Evolutionary conservation across 2,329 filamentous ascomycete genomes (phyloP).

Genomic region (Neonectria magnoliae): DNA sequence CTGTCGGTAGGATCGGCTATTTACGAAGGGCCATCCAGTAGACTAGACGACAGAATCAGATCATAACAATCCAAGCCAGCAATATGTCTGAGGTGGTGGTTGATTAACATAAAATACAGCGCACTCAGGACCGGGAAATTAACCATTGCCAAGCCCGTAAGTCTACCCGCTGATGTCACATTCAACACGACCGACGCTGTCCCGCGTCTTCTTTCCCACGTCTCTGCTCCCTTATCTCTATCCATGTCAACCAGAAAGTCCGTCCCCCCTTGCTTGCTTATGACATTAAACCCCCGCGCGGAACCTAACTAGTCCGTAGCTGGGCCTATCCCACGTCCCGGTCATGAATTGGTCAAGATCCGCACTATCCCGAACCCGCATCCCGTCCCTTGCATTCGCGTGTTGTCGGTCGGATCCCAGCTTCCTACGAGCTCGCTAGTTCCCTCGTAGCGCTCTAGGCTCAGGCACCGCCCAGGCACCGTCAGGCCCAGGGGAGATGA

Average conservation of each 20-base stretch:
- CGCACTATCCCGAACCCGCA: background rate
- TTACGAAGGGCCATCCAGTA: background rate
- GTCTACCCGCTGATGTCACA: background rate
- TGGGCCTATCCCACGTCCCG: background rate
- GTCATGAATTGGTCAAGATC: background rate
- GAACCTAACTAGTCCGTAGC: background rate
- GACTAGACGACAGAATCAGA: background rate
- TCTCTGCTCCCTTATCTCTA: background rate
- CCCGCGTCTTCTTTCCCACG: background rate
- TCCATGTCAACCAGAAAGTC: background rate
- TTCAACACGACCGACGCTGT: constrained; percentile 4
- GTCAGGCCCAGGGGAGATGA: background rate
- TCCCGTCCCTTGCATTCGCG: constrained; percentile 2
- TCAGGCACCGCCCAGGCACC: background rate
- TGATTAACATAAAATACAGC: background rate
- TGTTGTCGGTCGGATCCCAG: background rate
- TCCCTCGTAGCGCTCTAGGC: background rate
- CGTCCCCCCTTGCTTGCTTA: background rate
- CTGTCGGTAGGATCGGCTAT: background rate
- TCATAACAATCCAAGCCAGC: constrained; percentile 3
- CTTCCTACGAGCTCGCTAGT: background rate
- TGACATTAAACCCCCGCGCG: background rate
- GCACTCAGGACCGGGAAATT: background rate
- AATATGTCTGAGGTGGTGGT: background rate
- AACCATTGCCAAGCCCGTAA: background rate